Evolutionary conservation across 1,284 basidiomycete genomes (phyloP).

Genomic region (Tilletia setariae): DNA sequence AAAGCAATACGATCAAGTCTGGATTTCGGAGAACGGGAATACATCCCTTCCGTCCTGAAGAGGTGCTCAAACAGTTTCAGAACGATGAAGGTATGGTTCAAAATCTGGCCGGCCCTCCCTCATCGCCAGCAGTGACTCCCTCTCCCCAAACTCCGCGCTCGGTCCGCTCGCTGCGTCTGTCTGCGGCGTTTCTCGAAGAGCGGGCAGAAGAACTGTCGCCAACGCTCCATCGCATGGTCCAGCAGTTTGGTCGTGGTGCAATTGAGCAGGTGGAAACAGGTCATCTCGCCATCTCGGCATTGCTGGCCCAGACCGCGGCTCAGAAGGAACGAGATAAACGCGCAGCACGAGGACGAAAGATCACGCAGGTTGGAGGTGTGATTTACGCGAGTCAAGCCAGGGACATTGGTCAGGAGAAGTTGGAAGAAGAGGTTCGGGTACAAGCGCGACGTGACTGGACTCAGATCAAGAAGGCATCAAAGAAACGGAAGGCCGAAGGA

Average conservation of each 20-base stretch:
- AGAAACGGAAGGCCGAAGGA: neutral
- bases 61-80: too few relatives aligned
- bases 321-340: neutral
- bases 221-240: neutral
- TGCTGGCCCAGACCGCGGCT: neutral
- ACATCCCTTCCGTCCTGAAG: neutral
- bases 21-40: neutral
- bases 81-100: neutral
- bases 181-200: neutral
- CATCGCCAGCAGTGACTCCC: neutral
- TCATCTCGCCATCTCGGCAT: neutral
- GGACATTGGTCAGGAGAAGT: neutral
- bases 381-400: neutral
- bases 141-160: neutral
- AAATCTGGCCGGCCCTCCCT: neutral
- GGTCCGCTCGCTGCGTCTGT: neutral
- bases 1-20: neutral
- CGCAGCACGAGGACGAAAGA: neutral
- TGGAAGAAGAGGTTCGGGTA: neutral
- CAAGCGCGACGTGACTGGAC: neutral
- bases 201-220: neutral
- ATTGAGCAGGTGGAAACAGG: neutral
- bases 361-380: neutral
- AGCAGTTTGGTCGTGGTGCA: neutral
- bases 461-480: neutral